Evolutionary conservation across 371 early-diverging fungal species (phyloP), one percentile per base, ranked within the genome.

Genomic region (Mucor irregularis): DNA sequence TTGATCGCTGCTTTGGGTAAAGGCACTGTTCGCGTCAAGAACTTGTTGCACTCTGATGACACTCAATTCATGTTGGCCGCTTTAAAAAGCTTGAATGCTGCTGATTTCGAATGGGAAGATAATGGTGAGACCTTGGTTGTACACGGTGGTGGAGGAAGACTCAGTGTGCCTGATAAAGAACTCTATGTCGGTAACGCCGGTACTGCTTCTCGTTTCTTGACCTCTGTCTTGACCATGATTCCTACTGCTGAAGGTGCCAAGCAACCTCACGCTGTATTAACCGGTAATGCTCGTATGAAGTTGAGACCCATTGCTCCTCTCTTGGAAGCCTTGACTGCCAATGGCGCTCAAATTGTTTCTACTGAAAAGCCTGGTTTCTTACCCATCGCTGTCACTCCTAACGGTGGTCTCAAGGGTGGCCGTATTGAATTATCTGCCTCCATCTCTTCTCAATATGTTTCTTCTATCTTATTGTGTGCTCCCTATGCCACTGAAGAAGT

Each of bases 241-340:
- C 82, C 82, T 31, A 40, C 62, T 17, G 53, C 70, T 6, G 69
- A 75, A 21, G 80, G 68, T 13, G 61, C 64, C 35, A 72, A 66
- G 14, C 40, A 61, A 0, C 42, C 60, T 22, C 43, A 73, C 19
- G 87, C 91, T 4, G 72, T 92, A 42, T 76, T 97, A 45, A 97
- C 99, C 0, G 99, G 97, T 46, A 98, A 98, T 62, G 90, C 94
- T 10, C 89, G 98, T 55, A 98, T 98, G 98, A 94, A 96, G 75
- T 92, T 92, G 74, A 84, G 98, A 35, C 98, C 98, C 7, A 92
- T 95, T 56, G 94, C 88, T 0, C 93, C 95, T 13, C 80, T 98
- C 14, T 86, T 98, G 16, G 87, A 83, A 19, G 94, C 98, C 0
- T 78, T 98, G 46, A 75, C 73, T 13, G 70, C 81, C 25, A 93